Conservation (phyloP, 2,329 filamentous ascomycete genomes). For the Dactylella cylindrospora region DNA sequence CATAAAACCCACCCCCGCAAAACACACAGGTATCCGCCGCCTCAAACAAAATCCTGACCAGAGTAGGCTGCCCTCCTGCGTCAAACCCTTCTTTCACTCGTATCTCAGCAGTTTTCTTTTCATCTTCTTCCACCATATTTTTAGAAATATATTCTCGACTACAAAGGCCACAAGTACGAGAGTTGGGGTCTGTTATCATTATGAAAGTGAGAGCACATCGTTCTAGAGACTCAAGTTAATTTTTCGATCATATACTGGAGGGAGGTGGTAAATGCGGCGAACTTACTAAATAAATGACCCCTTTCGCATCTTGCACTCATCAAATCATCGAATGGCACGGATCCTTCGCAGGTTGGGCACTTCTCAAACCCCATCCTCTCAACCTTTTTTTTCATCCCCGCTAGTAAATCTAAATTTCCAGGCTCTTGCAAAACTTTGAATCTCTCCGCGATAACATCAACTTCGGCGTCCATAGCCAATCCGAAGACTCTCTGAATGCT, state of each 20-base stretch:
- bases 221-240: constrained; percentile 4
- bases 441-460: constrained; percentile 7
- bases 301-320: constrained; percentile 35
- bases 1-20: constrained; percentile 34
- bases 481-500: constrained; percentile 1
- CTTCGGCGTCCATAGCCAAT: constrained; percentile 7
- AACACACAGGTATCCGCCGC: constrained; percentile 44
- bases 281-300: constrained; percentile 33
- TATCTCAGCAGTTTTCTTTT: not conserved
- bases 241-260: not conserved
- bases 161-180: constrained; percentile 28
- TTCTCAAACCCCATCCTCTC: constrained; percentile 11
- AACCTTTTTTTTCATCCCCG: constrained; percentile 17
- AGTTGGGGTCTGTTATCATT: constrained; percentile 14
- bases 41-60: constrained; percentile 24
- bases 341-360: constrained; percentile 3
- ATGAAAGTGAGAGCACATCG: constrained; percentile 29
- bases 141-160: constrained; percentile 27
- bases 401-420: constrained; percentile 26
- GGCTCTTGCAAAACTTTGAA: constrained; percentile 6
- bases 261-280: not conserved
- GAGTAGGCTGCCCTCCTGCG: not conserved
- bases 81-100: not conserved
- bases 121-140: constrained; percentile 32
- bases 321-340: constrained; percentile 19